Percentiles rank a stretch among this genome's conserved stretches.
Evolutionary conservation across 352 stramenopile species (phyloP).

Genomic region (Globisporangium acanthophoron): DNA sequence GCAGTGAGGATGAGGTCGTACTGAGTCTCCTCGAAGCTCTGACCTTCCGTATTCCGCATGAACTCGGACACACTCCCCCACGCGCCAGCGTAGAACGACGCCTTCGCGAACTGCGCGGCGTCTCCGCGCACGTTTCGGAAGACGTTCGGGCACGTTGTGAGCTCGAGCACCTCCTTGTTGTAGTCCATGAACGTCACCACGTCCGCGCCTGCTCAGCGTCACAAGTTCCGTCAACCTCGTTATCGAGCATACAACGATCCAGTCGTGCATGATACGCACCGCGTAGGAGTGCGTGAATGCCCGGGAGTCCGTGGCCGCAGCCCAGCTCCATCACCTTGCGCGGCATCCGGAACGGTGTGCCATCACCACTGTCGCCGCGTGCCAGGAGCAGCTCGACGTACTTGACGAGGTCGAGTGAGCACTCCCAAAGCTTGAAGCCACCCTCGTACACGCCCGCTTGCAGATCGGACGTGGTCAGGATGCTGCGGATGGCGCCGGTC

Average conservation of each 20-base stretch:
- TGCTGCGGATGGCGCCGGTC: conserved; percentile 55
- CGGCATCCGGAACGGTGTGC: conserved; percentile 19
- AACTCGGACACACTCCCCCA: conserved; percentile 58
- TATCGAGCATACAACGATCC: not conserved
- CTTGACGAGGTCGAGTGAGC: conserved; percentile 63
- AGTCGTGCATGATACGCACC: conserved; percentile 18
- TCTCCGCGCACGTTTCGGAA: conserved; percentile 32
- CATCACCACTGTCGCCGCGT: not conserved
- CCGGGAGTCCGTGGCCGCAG: conserved; percentile 73
- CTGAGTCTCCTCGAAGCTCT: conserved; percentile 28
- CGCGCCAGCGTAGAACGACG: conserved; percentile 72
- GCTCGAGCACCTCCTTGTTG: conserved; percentile 85
- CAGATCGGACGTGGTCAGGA: conserved; percentile 71
- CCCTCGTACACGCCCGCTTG: conserved; percentile 80
- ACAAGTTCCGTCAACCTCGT: not conserved
- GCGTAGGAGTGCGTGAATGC: conserved; percentile 66
- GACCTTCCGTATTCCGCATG: conserved; percentile 35
- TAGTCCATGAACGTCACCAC: conserved; percentile 82
- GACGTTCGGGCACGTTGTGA: conserved; percentile 80
- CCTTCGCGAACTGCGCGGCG: conserved; percentile 21
- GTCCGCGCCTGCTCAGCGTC: conserved; percentile 28
- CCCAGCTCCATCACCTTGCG: conserved; percentile 62
- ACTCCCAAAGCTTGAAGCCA: conserved; percentile 86
- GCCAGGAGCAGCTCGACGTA: conserved; percentile 31
- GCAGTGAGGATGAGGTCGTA: conserved; percentile 80